phyloP scores from a whole-genome alignment of 805 yeast species.

The Candida palmyrensis region DNA sequence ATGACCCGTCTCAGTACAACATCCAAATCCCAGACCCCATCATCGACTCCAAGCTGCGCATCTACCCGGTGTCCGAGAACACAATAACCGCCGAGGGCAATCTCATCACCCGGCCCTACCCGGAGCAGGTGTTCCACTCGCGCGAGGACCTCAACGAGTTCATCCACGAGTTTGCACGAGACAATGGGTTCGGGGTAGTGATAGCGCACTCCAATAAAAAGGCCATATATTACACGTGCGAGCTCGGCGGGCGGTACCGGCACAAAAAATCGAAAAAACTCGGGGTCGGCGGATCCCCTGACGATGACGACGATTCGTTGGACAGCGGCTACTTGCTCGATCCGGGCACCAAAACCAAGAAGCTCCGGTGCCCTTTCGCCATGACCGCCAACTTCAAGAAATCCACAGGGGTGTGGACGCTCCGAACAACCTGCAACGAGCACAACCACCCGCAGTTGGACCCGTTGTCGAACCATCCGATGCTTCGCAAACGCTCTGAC shows the following conservation, averaged over 20 bases:
- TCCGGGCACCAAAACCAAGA: slow-evolving; percentile 43
- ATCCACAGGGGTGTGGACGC: slow-evolving; percentile 45
- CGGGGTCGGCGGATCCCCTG: slow-evolving; percentile 16
- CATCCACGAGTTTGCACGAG: slow-evolving; percentile 51
- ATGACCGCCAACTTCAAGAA: slow-evolving; percentile 54
- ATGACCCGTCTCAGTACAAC: slow-evolving; percentile 35
- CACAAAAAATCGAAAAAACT: slow-evolving; percentile 38
- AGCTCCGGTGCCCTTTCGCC: slow-evolving; percentile 53
- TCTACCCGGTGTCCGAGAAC: slow-evolving; percentile 39
- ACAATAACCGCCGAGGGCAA: slow-evolving; percentile 46
- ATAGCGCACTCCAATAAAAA: slow-evolving; percentile 55
- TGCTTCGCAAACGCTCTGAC: slow-evolving; percentile 49
- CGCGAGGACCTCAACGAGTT: slow-evolving; percentile 49
- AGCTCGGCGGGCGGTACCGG: slow-evolving; percentile 52
- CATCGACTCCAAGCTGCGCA: slow-evolving; percentile 36
- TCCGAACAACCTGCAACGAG: slow-evolving; percentile 49
- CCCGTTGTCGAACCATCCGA: slow-evolving; percentile 51
- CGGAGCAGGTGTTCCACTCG: slow-evolving; percentile 46
- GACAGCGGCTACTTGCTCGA: slow-evolving; percentile 33
- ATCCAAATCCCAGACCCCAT: slow-evolving; percentile 45
- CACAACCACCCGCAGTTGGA: slow-evolving; percentile 57
- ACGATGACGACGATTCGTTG: slow-evolving; percentile 17
- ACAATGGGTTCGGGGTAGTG: slow-evolving; percentile 55
- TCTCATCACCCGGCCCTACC: slow-evolving; percentile 49
- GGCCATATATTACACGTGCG: slow-evolving; percentile 57